A percentile compares a stretch with the other conserved stretches of the same genome.
Conservation (phyloP, 208 protist genomes). For the Acanthamoeba sp. region DNA sequence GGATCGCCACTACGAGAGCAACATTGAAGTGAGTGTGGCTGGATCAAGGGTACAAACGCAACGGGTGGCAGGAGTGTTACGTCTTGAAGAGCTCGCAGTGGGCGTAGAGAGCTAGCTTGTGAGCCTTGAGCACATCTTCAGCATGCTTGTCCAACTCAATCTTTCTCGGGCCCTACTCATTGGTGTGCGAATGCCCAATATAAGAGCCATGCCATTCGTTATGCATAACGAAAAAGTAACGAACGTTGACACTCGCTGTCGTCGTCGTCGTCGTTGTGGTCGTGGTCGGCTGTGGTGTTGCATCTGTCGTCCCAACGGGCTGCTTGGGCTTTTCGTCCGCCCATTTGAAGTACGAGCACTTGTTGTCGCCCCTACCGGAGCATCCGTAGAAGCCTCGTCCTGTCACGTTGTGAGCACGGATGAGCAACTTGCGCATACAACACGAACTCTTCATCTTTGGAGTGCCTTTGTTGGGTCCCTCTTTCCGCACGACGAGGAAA, state of each 20-base stretch:
- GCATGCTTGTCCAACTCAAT: slow-evolving; percentile 56
- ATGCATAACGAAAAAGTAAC: too few relatives aligned
- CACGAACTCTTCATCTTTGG: too few relatives aligned
- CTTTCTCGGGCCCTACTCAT: slow-evolving; percentile 54
- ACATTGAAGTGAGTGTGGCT: too few relatives aligned
- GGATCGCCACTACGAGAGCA: slow-evolving; percentile 33
- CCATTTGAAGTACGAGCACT: slow-evolving; percentile 74
- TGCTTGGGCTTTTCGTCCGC: slow-evolving; percentile 35
- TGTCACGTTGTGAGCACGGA: not conserved
- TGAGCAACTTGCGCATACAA: too few relatives aligned
- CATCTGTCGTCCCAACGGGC: not conserved
- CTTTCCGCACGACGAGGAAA: slow-evolving; percentile 22
- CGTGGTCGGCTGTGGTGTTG: not conserved
- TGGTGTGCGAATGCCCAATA: too few relatives aligned
- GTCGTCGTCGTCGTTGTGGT: not conserved
- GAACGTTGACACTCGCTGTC: too few relatives aligned
- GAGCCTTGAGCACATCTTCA: slow-evolving; percentile 51
- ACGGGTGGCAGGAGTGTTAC: not conserved
- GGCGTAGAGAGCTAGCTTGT: slow-evolving; percentile 40
- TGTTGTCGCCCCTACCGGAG: not conserved
- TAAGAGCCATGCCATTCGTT: too few relatives aligned
- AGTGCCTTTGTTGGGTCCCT: slow-evolving; percentile 59
- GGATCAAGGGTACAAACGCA: too few relatives aligned
- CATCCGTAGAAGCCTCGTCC: slow-evolving; percentile 59
- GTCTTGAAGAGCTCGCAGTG: slow-evolving; percentile 71